phyloP scores from a whole-genome alignment of 1,139 yeast genomes.

The Pichia sp. region DNA sequence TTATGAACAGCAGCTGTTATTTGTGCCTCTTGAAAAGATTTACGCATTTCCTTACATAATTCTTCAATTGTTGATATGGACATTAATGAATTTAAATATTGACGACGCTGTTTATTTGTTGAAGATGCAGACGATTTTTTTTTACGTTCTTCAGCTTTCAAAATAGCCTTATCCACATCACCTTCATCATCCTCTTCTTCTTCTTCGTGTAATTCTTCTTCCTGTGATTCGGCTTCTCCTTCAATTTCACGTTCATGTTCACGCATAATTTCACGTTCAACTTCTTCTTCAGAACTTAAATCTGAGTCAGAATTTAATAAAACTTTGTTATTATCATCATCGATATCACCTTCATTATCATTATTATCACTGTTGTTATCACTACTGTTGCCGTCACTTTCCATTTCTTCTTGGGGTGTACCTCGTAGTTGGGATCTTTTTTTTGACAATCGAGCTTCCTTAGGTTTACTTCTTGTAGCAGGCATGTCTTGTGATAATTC shows the following conservation, averaged over 20 bases:
- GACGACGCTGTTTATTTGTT: slow-evolving; percentile 1
- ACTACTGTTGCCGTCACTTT: not conserved
- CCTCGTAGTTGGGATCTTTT: not conserved
- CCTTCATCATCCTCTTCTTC: slow-evolving; percentile 8
- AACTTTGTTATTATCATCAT: not conserved
- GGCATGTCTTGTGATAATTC: not conserved
- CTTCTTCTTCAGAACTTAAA: not conserved
- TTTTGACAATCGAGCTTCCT: not conserved
- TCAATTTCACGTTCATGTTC: not conserved
- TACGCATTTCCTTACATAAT: slow-evolving; percentile 47
- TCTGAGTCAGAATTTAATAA: not conserved
- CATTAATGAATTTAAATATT: slow-evolving; percentile 13
- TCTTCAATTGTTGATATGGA: slow-evolving; percentile 22
- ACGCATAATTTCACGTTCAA: not conserved
- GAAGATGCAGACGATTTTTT: not conserved
- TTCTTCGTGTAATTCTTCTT: not conserved
- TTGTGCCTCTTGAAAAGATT: slow-evolving; percentile 80
- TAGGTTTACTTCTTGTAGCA: not conserved
- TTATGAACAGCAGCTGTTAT: slow-evolving; percentile 66
- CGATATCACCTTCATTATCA: not conserved
- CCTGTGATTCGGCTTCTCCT: not conserved
- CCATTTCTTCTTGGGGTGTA: not conserved
- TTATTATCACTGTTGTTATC: not conserved
- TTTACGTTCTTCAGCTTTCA: slow-evolving; percentile 4
- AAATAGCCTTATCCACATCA: slow-evolving; percentile 8